phyloP scores from a whole-genome alignment of 768 basidiomycete species.

The Leccinum truebloodii region DNA sequence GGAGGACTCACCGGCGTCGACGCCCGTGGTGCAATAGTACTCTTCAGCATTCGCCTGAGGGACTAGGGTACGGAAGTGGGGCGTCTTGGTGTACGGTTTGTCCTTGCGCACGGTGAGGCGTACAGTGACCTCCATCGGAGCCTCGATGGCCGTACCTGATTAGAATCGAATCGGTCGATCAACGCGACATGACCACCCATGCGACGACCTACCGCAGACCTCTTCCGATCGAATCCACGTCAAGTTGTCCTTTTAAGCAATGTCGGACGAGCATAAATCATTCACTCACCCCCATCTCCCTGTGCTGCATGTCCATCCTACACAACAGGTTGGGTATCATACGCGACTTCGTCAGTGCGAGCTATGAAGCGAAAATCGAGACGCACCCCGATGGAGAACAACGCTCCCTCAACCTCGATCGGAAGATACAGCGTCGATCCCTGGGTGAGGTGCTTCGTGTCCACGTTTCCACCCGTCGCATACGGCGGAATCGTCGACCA shows the following conservation, averaged over 20 bases:
- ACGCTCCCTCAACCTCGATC: conserved; percentile 56
- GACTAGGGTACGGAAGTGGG: conserved; percentile 47
- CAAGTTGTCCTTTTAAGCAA: not conserved
- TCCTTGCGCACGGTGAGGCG: conserved; percentile 59
- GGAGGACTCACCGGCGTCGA: conserved; percentile 41
- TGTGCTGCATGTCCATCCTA: conserved; percentile 69
- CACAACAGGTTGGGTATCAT: not conserved
- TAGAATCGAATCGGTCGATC: not conserved
- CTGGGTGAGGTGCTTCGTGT: conserved; percentile 55
- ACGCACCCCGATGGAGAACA: conserved; percentile 61
- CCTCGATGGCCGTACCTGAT: conserved; percentile 65
- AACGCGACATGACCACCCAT: not conserved
- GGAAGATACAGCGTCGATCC: conserved; percentile 60
- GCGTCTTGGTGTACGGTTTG: conserved; percentile 56
- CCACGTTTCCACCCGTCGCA: conserved; percentile 60
- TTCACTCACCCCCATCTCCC: conserved; percentile 58
- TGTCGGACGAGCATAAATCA: not conserved
- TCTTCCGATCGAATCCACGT: conserved; percentile 35
- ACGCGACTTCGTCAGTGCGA: not conserved
- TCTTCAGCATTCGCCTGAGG: conserved; percentile 28
- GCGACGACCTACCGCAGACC: conserved; percentile 51
- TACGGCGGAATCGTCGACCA: conserved; percentile 67
- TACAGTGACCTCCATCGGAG: conserved; percentile 55
- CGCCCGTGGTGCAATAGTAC: conserved; percentile 60
- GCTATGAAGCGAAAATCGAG: not conserved